phyloP scores from a whole-genome alignment of 192 early-diverging fungal species.

The Mortierella claussenii region DNA sequence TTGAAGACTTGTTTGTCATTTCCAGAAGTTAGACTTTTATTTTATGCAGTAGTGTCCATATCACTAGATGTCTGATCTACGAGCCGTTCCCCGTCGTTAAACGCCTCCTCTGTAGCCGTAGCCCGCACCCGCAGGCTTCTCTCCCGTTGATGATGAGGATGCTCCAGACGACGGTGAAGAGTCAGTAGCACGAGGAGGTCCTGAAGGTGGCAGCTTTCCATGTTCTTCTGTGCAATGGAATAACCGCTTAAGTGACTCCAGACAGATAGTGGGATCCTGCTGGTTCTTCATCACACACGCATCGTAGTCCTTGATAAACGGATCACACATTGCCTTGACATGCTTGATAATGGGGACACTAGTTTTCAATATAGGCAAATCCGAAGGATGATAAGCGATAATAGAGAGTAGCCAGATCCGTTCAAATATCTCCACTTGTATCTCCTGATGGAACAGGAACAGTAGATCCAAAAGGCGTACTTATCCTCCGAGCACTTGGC shows the following conservation, averaged over 20 bases:
- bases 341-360: slow-evolving; percentile 68
- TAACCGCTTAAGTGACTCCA: slow-evolving; percentile 60
- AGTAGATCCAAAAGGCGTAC: slow-evolving; percentile 33
- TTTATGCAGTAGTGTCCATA: neutral
- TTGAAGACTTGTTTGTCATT: too few species aligned
- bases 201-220: slow-evolving; percentile 37
- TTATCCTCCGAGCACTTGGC: slow-evolving; percentile 70
- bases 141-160: neutral
- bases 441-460: neutral
- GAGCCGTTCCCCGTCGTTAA: neutral
- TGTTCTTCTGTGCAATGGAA: slow-evolving; percentile 66
- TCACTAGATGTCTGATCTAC: neutral
- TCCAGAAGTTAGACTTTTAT: too few species aligned
- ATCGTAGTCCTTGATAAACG: slow-evolving; percentile 64
- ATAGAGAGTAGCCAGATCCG: neutral
- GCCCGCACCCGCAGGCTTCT: slow-evolving; percentile 17
- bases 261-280: slow-evolving; percentile 60
- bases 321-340: slow-evolving; percentile 65
- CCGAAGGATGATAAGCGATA: slow-evolving; percentile 1
- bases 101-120: slow-evolving; percentile 47
- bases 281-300: slow-evolving; percentile 60
- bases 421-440: neutral
- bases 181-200: slow-evolving; percentile 27
- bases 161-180: neutral
- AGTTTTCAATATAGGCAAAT: too few species aligned